Evolutionary conservation across 1,139 yeast species (phyloP), one percentile per base, ranked within the genome.

Genomic region (Suhomyces bribrorum): DNA sequence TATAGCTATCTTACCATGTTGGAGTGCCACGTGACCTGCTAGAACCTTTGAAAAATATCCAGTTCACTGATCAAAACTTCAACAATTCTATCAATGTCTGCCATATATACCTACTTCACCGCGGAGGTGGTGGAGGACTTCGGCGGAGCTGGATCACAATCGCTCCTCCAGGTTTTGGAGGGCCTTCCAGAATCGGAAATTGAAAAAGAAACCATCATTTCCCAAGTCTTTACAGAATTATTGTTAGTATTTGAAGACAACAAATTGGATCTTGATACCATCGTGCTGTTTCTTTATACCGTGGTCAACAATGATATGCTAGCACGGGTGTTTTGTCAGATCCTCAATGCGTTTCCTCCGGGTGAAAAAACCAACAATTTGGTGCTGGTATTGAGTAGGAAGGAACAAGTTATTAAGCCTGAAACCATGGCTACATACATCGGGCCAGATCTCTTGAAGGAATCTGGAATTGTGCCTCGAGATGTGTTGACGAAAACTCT

Each of bases 271-370:
- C 35, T 56, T 7, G 63, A 61, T 11, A 42, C 49, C 4, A 43
- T 67, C 4, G 44, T 57, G 1, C 52, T 52, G 14, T 69, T 71
- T 37, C 52, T 71, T 18, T 48, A 56, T 14, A 36, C 53, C 7
- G 57, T 64, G 16, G 62, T 71, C 26, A 62, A 53, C 34, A 61
- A 59, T 25, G 75, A 69, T 38, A 51, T 48, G 5, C 45, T 54
- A 3, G 76, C 76, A 5, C 53, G 59, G 17, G 51, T 63, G 3
- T 76, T 77, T 43, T 66, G 79, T 40, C 67, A 72, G 37, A 64
- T 75, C 1, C 56, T 74, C 24, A 72, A 73, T 46, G 68, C 74
- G 3, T 73, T 74, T 37, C 77, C 77, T 3, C 50, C 60, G 3
- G 48, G 61, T 9, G 59, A 56, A 2, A 47, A 50, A 6, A 49